Evolutionary conservation across 2,329 filamentous ascomycete species (phyloP), one percentile per base, ranked within the genome.

Genomic region (Epichloe hybrida): DNA sequence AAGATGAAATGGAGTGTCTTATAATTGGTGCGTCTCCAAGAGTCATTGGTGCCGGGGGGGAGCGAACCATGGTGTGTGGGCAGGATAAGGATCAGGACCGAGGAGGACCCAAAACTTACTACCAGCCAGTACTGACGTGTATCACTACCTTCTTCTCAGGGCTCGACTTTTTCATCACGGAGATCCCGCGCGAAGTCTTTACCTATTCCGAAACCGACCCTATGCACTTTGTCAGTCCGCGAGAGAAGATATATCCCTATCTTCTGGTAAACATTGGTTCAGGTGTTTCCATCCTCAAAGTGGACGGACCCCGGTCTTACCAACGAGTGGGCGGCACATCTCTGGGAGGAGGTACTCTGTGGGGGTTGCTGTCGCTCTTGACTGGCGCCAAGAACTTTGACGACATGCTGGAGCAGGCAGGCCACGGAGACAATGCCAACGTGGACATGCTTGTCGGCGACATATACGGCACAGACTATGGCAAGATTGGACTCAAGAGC

Each of bases 91-190:
- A 17, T 17, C 17, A 17, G 17, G 17, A 17, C 17, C 17, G 17
- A 6, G 36, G 36, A 37, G 5, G 1, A 13, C 12, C 4, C 39
- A 7, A 17, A 27, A n/a, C n/a, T n/a, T n/a, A n/a, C 6, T 2
- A n/a, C 39, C 47, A 20, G n/a, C n/a, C 11, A 35, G 13, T 21
- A 48, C 47, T 23, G 9, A 17, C 12, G 4, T 23, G 9, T 17
- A 9, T 27, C 39, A 13, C 43, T 12, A 13, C 23, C 35, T 1
- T 23, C 23, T 7, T 6, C 6, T 54, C 59, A 88, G 89, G 91
- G 12, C 81, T 98, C 42, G 93, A 98, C 66, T 98, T 97, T 97
- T 97, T 98, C 74, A 97, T 97, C 63, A 95, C 88, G 57, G 90
- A 97, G 65, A 97, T 98, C 53, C 93, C 93, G 20, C 82, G 86